A percentile compares a stretch with the other conserved stretches of the same genome.
Evolutionary conservation across 1,284 basidiomycete genomes (phyloP).

Genomic region (Golubevia sp.): DNA sequence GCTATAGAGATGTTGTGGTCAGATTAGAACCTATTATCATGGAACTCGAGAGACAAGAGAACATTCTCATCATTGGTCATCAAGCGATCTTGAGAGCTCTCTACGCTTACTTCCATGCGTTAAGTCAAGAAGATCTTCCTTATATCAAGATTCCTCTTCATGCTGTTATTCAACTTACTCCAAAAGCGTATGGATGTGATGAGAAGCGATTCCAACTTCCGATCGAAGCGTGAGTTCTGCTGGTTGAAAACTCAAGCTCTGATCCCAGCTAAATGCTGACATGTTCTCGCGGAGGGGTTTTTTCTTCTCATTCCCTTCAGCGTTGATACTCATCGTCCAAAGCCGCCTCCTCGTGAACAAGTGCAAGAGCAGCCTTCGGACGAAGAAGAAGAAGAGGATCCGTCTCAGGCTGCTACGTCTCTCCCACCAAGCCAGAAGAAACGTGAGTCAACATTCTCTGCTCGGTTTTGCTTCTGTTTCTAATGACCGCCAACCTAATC

Average conservation of each 20-base stretch:
- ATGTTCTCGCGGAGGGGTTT: not conserved
- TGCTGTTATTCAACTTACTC: conserved; percentile 95
- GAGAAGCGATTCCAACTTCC: conserved; percentile 76
- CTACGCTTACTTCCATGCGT: conserved; percentile 92
- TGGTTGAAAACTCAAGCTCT: not conserved
- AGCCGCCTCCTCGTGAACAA: conserved; percentile 17
- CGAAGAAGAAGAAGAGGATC: not conserved
- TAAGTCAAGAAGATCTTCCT: conserved; percentile 89
- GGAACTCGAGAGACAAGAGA: conserved; percentile 96
- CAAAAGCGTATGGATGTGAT: conserved; percentile 97
- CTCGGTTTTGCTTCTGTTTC: not conserved
- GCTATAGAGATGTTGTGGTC: conserved; percentile 87
- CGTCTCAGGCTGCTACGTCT: not conserved
- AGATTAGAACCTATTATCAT: conserved; percentile 97
- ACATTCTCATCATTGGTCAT: conserved; percentile 95
- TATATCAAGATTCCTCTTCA: conserved; percentile 89
- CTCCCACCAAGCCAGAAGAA: not conserved
- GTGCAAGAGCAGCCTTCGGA: not conserved
- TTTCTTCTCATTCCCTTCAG: not conserved
- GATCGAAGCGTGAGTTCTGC: conserved; percentile 39
- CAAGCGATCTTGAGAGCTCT: conserved; percentile 67
- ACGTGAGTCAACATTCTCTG: not conserved
- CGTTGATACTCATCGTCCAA: conserved; percentile 54
- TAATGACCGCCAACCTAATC: not conserved
- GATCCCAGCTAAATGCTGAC: too few species aligned